Percentiles rank a stretch among this genome's conserved stretches.
These are phyloP conservation scores for Cryptococcus depauperatus DNA, from an alignment of 1,284 basidiomycete genomes.

Conservation along the genomic window DNA sequence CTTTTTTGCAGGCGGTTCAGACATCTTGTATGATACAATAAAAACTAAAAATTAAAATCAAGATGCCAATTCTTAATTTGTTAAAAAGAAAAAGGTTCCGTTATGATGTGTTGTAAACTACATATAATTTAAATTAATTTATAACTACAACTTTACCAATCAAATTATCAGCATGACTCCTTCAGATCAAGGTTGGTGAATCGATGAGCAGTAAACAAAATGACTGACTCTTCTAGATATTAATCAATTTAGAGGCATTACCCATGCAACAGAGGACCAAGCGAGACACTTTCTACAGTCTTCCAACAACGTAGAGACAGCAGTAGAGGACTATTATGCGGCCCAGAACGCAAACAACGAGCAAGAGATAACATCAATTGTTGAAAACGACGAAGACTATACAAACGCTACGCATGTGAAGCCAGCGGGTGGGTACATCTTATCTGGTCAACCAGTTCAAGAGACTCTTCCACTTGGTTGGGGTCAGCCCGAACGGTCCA, in stretches of 20 bases:
- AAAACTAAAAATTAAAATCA: no score
- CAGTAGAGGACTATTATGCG: constrained; percentile 34
- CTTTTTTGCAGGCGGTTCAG: constrained; percentile 38
- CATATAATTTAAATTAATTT: no score
- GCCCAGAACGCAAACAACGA: constrained; percentile 25
- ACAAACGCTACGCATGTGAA: constrained; percentile 9
- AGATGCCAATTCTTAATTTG: not conserved
- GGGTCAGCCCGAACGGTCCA: constrained; percentile 22
- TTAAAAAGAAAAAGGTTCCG: not conserved
- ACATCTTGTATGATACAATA: no score
- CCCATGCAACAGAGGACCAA: constrained; percentile 33
- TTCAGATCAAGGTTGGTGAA: constrained; percentile 20
- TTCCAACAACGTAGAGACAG: constrained; percentile 34
- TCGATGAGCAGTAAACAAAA: not conserved
- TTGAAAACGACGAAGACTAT: constrained; percentile 18
- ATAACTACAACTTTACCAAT: no score
- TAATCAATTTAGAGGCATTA: constrained; percentile 42
- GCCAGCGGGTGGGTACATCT: constrained; percentile 21
- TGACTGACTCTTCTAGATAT: constrained; percentile 25
- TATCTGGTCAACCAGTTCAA: constrained; percentile 26
- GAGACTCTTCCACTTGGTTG: constrained; percentile 35
- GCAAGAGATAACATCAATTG: no score
- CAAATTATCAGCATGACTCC: no score
- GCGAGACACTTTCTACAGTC: constrained; percentile 38
- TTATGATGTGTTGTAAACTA: not conserved